Evolutionary conservation across 495 filamentous ascomycete species (phyloP).

Genomic region (Daldinia grandis): DNA sequence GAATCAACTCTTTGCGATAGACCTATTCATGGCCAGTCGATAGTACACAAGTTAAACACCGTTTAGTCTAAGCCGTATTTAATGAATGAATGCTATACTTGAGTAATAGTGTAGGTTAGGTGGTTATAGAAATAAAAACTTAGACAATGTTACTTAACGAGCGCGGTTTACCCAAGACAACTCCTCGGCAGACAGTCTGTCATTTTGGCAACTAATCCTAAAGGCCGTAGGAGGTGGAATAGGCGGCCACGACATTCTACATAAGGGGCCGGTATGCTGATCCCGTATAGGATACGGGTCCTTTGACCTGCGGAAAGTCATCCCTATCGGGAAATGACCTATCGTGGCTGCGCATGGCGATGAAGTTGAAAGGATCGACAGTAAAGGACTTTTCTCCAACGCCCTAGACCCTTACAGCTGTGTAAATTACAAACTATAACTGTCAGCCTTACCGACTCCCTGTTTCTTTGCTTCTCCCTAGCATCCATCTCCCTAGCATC

Average conservation of each 20-base stretch:
- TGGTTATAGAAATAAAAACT: background rate
- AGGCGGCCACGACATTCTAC: conserved; percentile 21
- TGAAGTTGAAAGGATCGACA: conserved; percentile 25
- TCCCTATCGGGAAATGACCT: conserved; percentile 25
- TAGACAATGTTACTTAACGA: background rate
- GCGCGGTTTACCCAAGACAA: conserved; percentile 2
- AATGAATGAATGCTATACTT: background rate
- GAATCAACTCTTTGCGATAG: background rate
- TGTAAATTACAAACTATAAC: conserved; percentile 2
- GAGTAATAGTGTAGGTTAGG: background rate
- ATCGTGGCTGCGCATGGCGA: conserved; percentile 37
- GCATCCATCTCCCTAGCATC: conserved; percentile 18
- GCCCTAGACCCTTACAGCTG: background rate
- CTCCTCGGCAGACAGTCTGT: background rate
- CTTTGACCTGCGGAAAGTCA: conserved; percentile 2
- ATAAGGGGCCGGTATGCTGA: conserved; percentile 17
- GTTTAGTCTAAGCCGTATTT: background rate
- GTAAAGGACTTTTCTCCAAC: conserved; percentile 5
- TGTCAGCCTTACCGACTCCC: conserved; percentile 11
- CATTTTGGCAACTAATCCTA: conserved; percentile 11
- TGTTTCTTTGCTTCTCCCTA: background rate
- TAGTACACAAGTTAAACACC: background rate
- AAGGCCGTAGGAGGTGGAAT: background rate
- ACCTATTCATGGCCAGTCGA: background rate
- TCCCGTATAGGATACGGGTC: conserved; percentile 7